Percentiles rank a stretch among this genome's conserved stretches.
Evolutionary conservation across 257 asterid species (phyloP).

Genomic region (Lycium barbarum): DNA sequence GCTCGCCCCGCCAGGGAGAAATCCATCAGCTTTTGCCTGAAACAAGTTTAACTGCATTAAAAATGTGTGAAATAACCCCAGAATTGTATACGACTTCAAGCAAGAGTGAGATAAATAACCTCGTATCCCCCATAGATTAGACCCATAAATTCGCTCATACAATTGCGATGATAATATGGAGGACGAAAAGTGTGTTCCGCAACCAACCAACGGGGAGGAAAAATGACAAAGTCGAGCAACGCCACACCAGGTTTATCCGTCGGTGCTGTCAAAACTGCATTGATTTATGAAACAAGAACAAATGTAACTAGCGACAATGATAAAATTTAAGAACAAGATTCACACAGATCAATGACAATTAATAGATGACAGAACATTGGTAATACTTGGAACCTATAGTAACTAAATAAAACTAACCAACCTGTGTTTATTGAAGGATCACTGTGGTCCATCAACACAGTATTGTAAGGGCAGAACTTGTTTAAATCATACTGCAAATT

Average conservation of each 20-base stretch:
- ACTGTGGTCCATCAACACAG: slow-evolving; percentile 88
- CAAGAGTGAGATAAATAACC: slow-evolving; percentile 48
- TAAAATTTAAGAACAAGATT: slow-evolving; percentile 17
- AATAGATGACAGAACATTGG: neutral
- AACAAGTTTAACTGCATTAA: slow-evolving; percentile 31
- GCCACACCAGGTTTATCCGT: slow-evolving; percentile 95
- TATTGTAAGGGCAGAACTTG: slow-evolving; percentile 94
- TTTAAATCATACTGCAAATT: slow-evolving; percentile 84
- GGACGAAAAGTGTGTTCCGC: slow-evolving; percentile 99
- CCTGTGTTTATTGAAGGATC: slow-evolving; percentile 99
- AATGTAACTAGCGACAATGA: neutral
- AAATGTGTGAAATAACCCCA: slow-evolving; percentile 9
- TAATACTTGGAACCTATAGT: neutral
- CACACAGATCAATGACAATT: slow-evolving; percentile 4
- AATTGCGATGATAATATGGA: slow-evolving; percentile 96
- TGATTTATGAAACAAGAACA: slow-evolving; percentile 30
- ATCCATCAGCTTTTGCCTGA: slow-evolving; percentile 99
- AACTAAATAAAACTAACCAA: slow-evolving; percentile 29
- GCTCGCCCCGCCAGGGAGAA: slow-evolving; percentile 97
- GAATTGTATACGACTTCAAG: neutral
- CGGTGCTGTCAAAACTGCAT: slow-evolving; percentile 95
- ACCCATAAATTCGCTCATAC: slow-evolving; percentile 99
- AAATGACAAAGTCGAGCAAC: slow-evolving; percentile 94
- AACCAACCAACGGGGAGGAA: slow-evolving; percentile 97
- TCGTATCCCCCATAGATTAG: slow-evolving; percentile 89